Percentiles rank a stretch among this genome's conserved stretches.
Evolutionary conservation across 108 stramenopile genomes (phyloP).

Genomic region (Discostella stelligeroides): DNA sequence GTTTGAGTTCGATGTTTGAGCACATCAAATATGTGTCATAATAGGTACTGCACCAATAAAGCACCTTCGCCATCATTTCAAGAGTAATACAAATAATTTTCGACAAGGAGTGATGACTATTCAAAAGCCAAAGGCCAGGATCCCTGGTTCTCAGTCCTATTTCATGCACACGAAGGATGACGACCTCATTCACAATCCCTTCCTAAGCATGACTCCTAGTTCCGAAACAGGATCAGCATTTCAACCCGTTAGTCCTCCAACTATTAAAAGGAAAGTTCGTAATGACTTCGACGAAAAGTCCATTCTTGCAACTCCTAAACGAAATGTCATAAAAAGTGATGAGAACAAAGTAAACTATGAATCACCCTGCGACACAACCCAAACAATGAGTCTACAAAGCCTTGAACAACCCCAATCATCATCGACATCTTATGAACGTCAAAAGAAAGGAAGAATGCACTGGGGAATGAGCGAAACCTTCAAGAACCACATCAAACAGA

Average conservation of each 20-base stretch:
- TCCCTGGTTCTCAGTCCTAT: background rate
- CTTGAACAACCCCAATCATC: background rate
- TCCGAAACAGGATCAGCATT: slow-evolving; percentile 8
- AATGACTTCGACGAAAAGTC: background rate
- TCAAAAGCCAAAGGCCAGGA: slow-evolving; percentile 1
- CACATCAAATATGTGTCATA: too few relatives aligned
- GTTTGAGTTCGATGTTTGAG: too few relatives aligned
- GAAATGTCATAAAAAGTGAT: slow-evolving; percentile 7
- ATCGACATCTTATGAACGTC: slow-evolving; percentile 1
- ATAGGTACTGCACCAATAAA: too few relatives aligned
- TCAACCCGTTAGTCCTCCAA: slow-evolving; percentile 29
- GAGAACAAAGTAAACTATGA: slow-evolving; percentile 4
- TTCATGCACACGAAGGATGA: background rate
- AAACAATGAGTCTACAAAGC: slow-evolving; percentile 16
- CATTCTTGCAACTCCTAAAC: background rate
- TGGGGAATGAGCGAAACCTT: slow-evolving; percentile 18
- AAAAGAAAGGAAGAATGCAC: slow-evolving; percentile 12
- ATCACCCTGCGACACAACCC: slow-evolving; percentile 35
- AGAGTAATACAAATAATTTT: too few relatives aligned
- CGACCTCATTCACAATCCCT: background rate
- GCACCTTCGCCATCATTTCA: too few relatives aligned
- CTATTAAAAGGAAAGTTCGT: slow-evolving; percentile 18
- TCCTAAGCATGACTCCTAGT: slow-evolving; percentile 3
- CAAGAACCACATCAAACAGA: slow-evolving; percentile 34
- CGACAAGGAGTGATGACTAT: background rate